Percentiles rank a stretch among this genome's conserved stretches.
Conservation (phyloP, 1,284 basidiomycete species). For the Flammula alnicola region DNA sequence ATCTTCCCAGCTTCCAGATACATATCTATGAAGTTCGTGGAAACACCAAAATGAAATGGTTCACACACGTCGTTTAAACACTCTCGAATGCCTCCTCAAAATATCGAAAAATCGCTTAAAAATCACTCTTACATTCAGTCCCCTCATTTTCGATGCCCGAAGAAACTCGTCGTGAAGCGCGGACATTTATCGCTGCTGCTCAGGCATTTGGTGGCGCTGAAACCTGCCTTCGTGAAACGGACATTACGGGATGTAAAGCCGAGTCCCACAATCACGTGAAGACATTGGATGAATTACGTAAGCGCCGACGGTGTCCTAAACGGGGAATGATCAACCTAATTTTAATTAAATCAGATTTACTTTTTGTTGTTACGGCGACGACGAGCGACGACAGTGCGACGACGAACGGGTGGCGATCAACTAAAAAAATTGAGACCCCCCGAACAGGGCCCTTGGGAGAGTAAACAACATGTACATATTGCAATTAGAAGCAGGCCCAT, state of each 20-base stretch:
- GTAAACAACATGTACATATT: no score
- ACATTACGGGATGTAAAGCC: slow-evolving; percentile 11
- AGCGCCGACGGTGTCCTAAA: no score
- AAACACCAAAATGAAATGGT: slow-evolving; percentile 5
- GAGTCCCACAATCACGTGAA: slow-evolving; percentile 11
- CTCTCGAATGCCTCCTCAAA: slow-evolving; percentile 2
- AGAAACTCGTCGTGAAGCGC: neutral
- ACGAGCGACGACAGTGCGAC: neutral
- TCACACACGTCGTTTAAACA: slow-evolving; percentile 10
- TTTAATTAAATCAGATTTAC: neutral
- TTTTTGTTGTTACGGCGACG: neutral
- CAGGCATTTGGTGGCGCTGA: neutral
- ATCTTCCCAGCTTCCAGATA: slow-evolving; percentile 9
- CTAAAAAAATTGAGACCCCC: neutral
- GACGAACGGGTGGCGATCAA: neutral
- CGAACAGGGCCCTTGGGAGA: no score
- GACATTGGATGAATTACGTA: neutral
- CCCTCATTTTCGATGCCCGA: neutral
- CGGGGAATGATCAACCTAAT: slow-evolving; percentile 31
- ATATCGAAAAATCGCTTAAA: neutral
- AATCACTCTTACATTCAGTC: neutral
- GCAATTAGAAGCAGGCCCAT: no score
- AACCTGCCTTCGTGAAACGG: slow-evolving; percentile 9
- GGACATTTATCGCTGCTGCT: neutral
- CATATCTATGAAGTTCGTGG: slow-evolving; percentile 10